These are phyloP conservation scores for Diplodia sapinea DNA, from an alignment of 2,329 filamentous ascomycete species.

Conservation along the genomic window DNA sequence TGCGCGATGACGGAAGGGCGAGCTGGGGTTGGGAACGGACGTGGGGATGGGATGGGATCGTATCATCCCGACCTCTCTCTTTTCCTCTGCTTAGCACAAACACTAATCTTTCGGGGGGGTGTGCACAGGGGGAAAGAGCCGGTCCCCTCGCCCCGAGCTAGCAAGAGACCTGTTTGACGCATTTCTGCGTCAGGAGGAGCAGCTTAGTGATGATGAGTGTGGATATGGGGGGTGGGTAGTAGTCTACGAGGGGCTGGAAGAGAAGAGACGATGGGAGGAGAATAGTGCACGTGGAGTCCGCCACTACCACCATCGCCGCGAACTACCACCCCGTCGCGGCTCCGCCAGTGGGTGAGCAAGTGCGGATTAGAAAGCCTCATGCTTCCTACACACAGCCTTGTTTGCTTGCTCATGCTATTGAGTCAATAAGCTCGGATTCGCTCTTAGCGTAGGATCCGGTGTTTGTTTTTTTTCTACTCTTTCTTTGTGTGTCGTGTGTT, in stretches of 20 bases:
- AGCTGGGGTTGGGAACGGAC: neutral
- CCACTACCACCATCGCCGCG: neutral
- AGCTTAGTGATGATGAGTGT: conserved; percentile 3
- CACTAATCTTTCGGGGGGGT: neutral
- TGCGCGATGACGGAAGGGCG: neutral
- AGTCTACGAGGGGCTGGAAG: neutral
- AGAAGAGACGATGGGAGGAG: neutral
- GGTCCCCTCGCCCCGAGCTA: neutral
- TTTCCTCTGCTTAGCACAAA: neutral
- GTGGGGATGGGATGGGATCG: neutral
- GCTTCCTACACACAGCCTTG: neutral
- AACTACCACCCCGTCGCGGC: neutral
- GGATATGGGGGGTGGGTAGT: neutral
- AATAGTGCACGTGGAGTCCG: neutral
- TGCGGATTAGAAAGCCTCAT: neutral
- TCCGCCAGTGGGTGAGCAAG: neutral
- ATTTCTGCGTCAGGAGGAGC: neutral
- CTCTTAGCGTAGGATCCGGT: neutral
- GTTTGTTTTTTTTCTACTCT: neutral
- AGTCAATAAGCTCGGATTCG: neutral
- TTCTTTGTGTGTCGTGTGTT: neutral
- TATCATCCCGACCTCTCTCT: neutral
- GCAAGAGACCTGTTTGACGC: conserved; percentile 1
- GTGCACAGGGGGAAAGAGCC: neutral
- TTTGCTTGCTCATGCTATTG: neutral